Conservation (phyloP, 2,329 filamentous ascomycete species). For the Gaeumannomyces tritici region DNA sequence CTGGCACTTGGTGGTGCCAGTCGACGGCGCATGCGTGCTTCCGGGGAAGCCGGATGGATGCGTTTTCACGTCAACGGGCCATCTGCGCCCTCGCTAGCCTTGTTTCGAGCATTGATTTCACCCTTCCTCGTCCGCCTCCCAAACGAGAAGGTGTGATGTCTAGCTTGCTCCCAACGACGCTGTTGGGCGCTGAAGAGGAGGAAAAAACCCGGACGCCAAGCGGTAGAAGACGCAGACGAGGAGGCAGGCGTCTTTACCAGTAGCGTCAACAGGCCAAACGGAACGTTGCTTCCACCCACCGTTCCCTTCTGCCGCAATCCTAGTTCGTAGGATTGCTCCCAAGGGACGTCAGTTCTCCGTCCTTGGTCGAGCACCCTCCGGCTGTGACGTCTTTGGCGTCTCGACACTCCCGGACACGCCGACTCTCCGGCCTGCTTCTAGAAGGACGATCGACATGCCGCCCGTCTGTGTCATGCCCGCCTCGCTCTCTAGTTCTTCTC, state of each 20-base stretch:
- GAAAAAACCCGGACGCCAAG: too few species aligned
- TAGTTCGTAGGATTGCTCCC: too few species aligned
- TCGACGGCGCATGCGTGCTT: too few species aligned
- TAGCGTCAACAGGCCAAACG: neutral
- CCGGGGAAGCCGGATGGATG: neutral
- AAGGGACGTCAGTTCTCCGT: too few species aligned
- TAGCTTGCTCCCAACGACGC: neutral
- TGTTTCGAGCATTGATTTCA: neutral
- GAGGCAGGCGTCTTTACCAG: neutral
- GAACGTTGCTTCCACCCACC: neutral
- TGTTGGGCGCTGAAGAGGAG: neutral
- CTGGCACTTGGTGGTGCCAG: too few species aligned
- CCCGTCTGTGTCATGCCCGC: too few species aligned
- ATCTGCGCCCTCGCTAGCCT: neutral
- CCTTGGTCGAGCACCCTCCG: too few species aligned
- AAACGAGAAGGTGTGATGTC: neutral
- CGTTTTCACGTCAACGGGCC: neutral
- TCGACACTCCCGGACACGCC: too few species aligned
- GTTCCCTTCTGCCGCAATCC: too few species aligned
- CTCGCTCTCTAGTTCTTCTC: neutral
- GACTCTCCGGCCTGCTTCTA: too few species aligned
- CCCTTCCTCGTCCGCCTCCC: neutral
- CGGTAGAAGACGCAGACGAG: neutral
- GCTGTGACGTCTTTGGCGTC: too few species aligned
- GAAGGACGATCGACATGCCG: too few species aligned